phyloP scores from a whole-genome alignment of 2,329 filamentous ascomycete species.

The Pseudopyrenochaeta lycopersici region DNA sequence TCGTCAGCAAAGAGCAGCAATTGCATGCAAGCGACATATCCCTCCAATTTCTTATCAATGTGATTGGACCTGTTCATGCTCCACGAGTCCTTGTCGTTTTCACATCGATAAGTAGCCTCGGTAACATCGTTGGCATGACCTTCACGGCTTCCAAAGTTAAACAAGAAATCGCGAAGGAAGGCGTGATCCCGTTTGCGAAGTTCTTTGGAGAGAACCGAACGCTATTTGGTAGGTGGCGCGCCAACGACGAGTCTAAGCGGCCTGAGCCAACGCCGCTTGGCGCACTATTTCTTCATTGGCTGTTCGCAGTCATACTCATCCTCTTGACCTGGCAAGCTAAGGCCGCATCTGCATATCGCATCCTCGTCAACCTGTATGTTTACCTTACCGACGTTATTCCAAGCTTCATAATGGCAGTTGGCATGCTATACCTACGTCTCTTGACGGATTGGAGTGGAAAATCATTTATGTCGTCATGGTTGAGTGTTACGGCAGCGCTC shows the following conservation, averaged over 20 bases:
- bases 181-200: conserved; percentile 24
- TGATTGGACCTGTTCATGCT: conserved; percentile 44
- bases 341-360: conserved; percentile 21
- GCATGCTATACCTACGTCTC: conserved; percentile 21
- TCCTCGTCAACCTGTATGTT: conserved; percentile 22
- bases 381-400: conserved; percentile 19
- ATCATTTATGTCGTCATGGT: conserved; percentile 10
- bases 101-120: conserved; percentile 63
- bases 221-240: conserved; percentile 10
- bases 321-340: conserved; percentile 14
- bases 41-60: conserved; percentile 19
- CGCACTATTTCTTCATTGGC: conserved; percentile 30
- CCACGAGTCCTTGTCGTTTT: conserved; percentile 59
- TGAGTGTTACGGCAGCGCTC: conserved; percentile 16
- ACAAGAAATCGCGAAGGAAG: conserved; percentile 66
- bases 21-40: conserved; percentile 14
- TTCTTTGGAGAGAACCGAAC: conserved; percentile 26
- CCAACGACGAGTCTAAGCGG: background rate
- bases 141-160: conserved; percentile 60
- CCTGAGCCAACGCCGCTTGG: conserved; percentile 25
- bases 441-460: conserved; percentile 17
- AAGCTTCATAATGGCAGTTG: conserved; percentile 19
- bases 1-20: conserved; percentile 34
- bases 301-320: conserved; percentile 22
- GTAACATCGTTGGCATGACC: conserved; percentile 67